Percentiles rank a stretch among this genome's conserved stretches.
phyloP scores from a whole-genome alignment of 306 rosid genomes.

The Ormosia semicastrata region DNA sequence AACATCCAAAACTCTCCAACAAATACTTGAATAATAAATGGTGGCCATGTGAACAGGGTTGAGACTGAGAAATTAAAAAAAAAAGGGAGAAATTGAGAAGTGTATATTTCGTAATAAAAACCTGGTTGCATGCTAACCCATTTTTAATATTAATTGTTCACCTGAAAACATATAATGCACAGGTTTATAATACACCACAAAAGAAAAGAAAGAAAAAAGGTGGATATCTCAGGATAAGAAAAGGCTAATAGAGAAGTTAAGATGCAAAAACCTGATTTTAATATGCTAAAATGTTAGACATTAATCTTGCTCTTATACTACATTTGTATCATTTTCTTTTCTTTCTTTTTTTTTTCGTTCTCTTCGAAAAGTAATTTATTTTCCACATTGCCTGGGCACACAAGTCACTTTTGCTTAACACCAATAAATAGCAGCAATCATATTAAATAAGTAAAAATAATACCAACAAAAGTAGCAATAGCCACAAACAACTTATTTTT shows the following conservation, averaged over 20 bases:
- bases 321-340: background rate
- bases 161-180: background rate
- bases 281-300: background rate
- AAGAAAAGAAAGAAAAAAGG: background rate
- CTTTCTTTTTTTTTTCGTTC: background rate
- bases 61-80: background rate
- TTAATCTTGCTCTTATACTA: background rate
- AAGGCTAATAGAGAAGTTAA: background rate
- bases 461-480: background rate
- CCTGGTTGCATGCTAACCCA: background rate
- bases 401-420: background rate
- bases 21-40: background rate
- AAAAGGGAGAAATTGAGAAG: background rate
- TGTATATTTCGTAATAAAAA: conserved; percentile 16
- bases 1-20: conserved; percentile 3
- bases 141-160: conserved; percentile 13
- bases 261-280: background rate
- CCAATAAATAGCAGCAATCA: background rate
- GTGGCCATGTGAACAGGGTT: background rate
- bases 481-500: background rate
- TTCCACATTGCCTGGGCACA: background rate
- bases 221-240: background rate
- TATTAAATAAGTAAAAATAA: background rate
- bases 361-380: background rate
- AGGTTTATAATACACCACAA: background rate